phyloP scores from a whole-genome alignment of 306 rosid species.

The Cajanus cajan region DNA sequence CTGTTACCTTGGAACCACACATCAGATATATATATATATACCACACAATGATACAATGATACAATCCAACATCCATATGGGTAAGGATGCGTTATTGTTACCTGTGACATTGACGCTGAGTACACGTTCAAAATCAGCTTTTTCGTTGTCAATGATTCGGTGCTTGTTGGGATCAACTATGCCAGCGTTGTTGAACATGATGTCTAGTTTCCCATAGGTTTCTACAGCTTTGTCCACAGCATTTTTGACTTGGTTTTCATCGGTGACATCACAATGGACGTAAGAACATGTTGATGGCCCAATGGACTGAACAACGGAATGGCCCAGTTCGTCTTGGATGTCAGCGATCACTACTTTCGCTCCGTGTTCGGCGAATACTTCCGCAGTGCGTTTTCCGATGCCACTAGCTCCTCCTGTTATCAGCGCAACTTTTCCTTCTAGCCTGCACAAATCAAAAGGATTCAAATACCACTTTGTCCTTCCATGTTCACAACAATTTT shows the following conservation, averaged over 20 bases:
- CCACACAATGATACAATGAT: neutral
- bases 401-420: slow-evolving; percentile 94
- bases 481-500: neutral
- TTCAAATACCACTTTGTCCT: neutral
- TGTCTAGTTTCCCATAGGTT: slow-evolving; percentile 63
- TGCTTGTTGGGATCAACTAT: slow-evolving; percentile 42
- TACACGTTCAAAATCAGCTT: slow-evolving; percentile 69
- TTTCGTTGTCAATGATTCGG: slow-evolving; percentile 58
- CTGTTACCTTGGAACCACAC: slow-evolving; percentile 39
- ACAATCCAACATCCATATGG: neutral
- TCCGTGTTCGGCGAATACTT: slow-evolving; percentile 56
- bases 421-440: slow-evolving; percentile 78
- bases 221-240: slow-evolving; percentile 42
- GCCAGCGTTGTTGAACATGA: slow-evolving; percentile 89
- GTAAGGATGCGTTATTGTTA: neutral
- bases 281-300: slow-evolving; percentile 43
- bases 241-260: slow-evolving; percentile 59
- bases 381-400: slow-evolving; percentile 66
- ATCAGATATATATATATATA: no score
- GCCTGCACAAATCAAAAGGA: slow-evolving; percentile 34
- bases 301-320: slow-evolving; percentile 30
- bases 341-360: slow-evolving; percentile 70
- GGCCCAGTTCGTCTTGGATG: slow-evolving; percentile 72
- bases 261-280: slow-evolving; percentile 69
- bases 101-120: slow-evolving; percentile 54